These are phyloP conservation scores for Fusarium sublunatum DNA, from an alignment of 2,329 filamentous ascomycete genomes.

Conservation along the genomic window DNA sequence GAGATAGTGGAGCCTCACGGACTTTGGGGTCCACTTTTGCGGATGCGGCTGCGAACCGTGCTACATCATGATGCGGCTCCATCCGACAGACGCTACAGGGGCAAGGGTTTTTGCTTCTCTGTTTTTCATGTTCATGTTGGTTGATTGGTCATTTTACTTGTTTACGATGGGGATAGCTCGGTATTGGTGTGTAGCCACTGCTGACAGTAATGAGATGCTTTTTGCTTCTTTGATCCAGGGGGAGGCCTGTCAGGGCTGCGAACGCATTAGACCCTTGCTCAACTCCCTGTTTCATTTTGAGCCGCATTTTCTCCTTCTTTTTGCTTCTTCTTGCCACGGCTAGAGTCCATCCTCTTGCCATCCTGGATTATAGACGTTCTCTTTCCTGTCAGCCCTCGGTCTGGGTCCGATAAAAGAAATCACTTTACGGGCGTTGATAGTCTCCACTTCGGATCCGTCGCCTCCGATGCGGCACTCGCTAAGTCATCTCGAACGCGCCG, in stretches of 20 bases:
- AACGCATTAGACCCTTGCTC: constrained; percentile 23
- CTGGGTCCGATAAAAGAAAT: neutral
- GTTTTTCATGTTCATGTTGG: constrained; percentile 2
- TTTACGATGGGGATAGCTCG: constrained; percentile 42
- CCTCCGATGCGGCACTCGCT: constrained; percentile 24
- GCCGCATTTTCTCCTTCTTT: neutral
- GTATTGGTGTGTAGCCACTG: constrained; percentile 22
- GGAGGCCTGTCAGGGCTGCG: constrained; percentile 10
- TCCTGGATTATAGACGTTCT: neutral
- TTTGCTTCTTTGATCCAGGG: constrained; percentile 16
- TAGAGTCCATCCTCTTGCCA: neutral
- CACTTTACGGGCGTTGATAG: neutral
- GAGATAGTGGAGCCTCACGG: constrained; percentile 13
- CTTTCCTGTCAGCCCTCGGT: neutral
- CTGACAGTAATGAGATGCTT: constrained; percentile 18
- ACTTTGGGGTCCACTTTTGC: neutral
- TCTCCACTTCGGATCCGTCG: constrained; percentile 37
- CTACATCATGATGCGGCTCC: constrained; percentile 41
- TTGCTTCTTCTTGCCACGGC: neutral
- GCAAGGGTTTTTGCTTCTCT: constrained; percentile 9
- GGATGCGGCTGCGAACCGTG: constrained; percentile 31
- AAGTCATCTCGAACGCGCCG: constrained; percentile 21
- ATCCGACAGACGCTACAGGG: constrained; percentile 23
- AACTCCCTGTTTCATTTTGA: constrained; percentile 8
- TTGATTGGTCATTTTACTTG: constrained; percentile 3